Evolutionary conservation across 345 rosid species (phyloP).

Genomic region (Punica granatum): DNA sequence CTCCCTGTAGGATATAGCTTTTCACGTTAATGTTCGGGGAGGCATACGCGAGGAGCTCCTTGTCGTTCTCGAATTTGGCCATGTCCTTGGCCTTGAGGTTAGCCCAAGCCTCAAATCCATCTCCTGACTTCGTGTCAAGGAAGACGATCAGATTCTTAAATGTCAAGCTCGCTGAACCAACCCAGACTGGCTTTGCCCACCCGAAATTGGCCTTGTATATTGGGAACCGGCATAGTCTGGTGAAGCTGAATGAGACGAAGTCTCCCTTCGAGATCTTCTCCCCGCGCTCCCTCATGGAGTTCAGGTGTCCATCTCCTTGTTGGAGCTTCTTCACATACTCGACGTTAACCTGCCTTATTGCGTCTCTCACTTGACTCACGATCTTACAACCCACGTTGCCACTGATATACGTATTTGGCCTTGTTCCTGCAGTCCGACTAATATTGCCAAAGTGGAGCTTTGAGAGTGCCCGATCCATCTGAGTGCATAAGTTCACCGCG

Average conservation of each 20-base stretch:
- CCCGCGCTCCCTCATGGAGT: constrained; percentile 7
- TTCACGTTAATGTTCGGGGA: background rate
- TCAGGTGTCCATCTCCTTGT: constrained; percentile 12
- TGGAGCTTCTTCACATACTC: constrained; percentile 20
- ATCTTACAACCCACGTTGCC: constrained; percentile 1
- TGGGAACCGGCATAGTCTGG: constrained; percentile 17
- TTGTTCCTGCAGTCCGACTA: constrained; percentile 12
- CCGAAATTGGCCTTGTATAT: constrained; percentile 17
- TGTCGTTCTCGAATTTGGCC: constrained; percentile 15
- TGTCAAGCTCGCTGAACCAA: constrained; percentile 15
- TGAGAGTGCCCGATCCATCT: constrained; percentile 15
- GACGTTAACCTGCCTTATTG: constrained; percentile 11
- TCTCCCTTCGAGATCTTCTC: constrained; percentile 17
- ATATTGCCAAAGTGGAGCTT: constrained; percentile 17
- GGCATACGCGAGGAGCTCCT: constrained; percentile 14
- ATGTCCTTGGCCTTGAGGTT: constrained; percentile 15
- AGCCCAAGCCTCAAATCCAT: constrained; percentile 29
- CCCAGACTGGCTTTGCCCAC: constrained; percentile 20
- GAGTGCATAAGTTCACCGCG: constrained; percentile 15
- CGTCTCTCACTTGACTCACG: constrained; percentile 13
- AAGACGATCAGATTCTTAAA: constrained; percentile 35
- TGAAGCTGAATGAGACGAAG: constrained; percentile 16
- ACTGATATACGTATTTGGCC: background rate
- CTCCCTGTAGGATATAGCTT: background rate
- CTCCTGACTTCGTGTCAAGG: constrained; percentile 23